A percentile compares a stretch with the other conserved stretches of the same genome.
Evolutionary conservation across 2,329 filamentous ascomycete genomes (phyloP).

Genomic region (Xylaria sp.): DNA sequence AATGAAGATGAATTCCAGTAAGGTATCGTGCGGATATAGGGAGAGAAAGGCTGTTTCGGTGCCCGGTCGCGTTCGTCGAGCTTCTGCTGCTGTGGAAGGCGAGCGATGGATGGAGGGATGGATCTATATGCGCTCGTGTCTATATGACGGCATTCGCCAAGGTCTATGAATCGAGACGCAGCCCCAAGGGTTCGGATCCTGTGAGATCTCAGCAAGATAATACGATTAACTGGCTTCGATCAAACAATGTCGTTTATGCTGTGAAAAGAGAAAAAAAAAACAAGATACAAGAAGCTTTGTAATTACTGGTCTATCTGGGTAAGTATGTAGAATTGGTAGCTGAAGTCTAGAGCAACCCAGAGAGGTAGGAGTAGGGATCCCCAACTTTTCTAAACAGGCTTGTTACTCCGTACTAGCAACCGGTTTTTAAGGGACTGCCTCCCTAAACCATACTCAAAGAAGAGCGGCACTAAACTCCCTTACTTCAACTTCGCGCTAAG

Average conservation of each 20-base stretch:
- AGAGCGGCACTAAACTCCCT: neutral
- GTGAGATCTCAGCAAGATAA: constrained; percentile 9
- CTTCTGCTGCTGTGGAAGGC: neutral
- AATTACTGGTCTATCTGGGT: constrained; percentile 21
- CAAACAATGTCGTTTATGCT: neutral
- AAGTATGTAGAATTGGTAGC: neutral
- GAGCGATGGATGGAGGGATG: neutral
- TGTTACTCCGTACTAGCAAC: neutral
- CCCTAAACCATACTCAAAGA: constrained; percentile 6
- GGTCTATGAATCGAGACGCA: constrained; percentile 20
- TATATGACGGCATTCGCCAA: constrained; percentile 33
- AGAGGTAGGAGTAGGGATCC: constrained; percentile 13
- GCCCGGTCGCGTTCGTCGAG: constrained; percentile 8
- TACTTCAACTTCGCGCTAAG: neutral
- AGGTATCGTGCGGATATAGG: neutral
- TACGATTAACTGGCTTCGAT: neutral
- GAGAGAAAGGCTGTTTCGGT: constrained; percentile 18
- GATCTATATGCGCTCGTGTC: constrained; percentile 2
- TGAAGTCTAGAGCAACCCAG: constrained; percentile 3
- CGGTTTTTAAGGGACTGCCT: constrained; percentile 9
- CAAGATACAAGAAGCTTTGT: constrained; percentile 5
- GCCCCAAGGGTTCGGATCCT: constrained; percentile 1
- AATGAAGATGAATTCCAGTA: constrained; percentile 3
- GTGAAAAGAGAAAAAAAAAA: constrained; percentile 1
- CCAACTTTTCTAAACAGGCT: neutral